phyloP scores from a whole-genome alignment of 2,329 filamentous ascomycete species.

The Xylariaceae sp. region DNA sequence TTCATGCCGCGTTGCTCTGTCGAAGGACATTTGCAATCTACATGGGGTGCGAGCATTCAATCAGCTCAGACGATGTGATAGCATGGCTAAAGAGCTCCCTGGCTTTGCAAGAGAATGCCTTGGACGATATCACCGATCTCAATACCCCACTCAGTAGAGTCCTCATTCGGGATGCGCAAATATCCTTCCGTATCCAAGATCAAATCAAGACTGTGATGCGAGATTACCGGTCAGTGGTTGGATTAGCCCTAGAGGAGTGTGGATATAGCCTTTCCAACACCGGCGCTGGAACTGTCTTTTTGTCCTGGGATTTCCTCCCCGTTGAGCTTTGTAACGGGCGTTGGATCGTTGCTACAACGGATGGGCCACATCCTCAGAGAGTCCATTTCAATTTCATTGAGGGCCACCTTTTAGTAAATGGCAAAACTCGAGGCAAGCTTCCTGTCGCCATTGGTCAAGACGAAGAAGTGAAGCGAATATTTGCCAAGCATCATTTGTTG shows the following conservation, averaged over 20 bases:
- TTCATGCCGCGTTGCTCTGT: constrained; percentile 56
- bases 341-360: constrained; percentile 20
- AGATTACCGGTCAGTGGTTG: constrained; percentile 7
- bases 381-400: constrained; percentile 35
- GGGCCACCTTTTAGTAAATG: constrained; percentile 36
- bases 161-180: constrained; percentile 45
- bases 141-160: constrained; percentile 33
- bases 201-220: constrained; percentile 35
- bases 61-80: constrained; percentile 18
- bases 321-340: constrained; percentile 18
- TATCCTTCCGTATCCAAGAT: constrained; percentile 34
- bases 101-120: constrained; percentile 44
- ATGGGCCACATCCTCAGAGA: constrained; percentile 12
- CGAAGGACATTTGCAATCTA: constrained; percentile 21
- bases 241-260: constrained; percentile 33
- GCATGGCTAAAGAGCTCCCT: constrained; percentile 23
- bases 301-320: constrained; percentile 32
- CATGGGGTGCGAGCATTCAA: constrained; percentile 2
- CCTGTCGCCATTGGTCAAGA: constrained; percentile 47
- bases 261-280: constrained; percentile 39
- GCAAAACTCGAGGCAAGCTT: constrained; percentile 40
- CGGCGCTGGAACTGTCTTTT: constrained; percentile 15
- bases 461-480: constrained; percentile 43
- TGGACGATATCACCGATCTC: constrained; percentile 34
- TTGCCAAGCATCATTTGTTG: constrained; percentile 48